Evolutionary conservation across 495 filamentous ascomycete genomes (phyloP).

Genomic region (Clohesyomyces aquaticus): DNA sequence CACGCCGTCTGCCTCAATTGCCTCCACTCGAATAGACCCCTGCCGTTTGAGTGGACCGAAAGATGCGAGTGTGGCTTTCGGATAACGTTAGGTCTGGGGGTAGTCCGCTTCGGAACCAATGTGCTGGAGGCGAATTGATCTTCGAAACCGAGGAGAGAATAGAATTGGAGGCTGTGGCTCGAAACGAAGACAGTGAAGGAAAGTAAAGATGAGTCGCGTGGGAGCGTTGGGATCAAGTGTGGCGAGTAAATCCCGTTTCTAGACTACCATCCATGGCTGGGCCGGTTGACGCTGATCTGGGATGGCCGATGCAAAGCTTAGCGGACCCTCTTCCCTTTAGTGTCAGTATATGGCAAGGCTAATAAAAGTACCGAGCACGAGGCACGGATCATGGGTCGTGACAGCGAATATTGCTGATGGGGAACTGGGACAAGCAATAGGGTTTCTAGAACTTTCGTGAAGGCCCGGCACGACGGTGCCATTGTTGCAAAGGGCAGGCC

Average conservation of each 20-base stretch:
- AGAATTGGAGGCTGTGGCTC: conserved; percentile 8
- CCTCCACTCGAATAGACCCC: conserved; percentile 21
- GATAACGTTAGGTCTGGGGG: conserved; percentile 13
- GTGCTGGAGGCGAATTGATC: conserved; percentile 38
- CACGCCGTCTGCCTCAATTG: conserved; percentile 41
- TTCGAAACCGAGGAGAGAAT: conserved; percentile 13
- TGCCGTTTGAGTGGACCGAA: conserved; percentile 29
- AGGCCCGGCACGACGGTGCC: not conserved
- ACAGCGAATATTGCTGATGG: not conserved
- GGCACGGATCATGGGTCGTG: not conserved
- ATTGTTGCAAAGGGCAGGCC: not conserved
- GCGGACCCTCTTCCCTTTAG: conserved; percentile 20
- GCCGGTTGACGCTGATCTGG: conserved; percentile 22
- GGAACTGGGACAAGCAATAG: not conserved
- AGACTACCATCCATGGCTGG: conserved; percentile 35
- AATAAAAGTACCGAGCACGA: not conserved
- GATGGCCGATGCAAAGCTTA: conserved; percentile 26
- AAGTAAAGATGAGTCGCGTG: conserved; percentile 14
- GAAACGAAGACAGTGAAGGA: conserved; percentile 9
- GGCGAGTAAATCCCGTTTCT: conserved; percentile 36
- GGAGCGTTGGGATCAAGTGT: conserved; percentile 25
- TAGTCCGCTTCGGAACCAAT: conserved; percentile 16
- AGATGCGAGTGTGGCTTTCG: conserved; percentile 23
- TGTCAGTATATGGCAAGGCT: not conserved
- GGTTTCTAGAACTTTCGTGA: conserved; percentile 12